Base-by-base conservation (phyloP, 2,329 filamentous ascomycete genomes). In the Ophiostoma australiae region DNA sequence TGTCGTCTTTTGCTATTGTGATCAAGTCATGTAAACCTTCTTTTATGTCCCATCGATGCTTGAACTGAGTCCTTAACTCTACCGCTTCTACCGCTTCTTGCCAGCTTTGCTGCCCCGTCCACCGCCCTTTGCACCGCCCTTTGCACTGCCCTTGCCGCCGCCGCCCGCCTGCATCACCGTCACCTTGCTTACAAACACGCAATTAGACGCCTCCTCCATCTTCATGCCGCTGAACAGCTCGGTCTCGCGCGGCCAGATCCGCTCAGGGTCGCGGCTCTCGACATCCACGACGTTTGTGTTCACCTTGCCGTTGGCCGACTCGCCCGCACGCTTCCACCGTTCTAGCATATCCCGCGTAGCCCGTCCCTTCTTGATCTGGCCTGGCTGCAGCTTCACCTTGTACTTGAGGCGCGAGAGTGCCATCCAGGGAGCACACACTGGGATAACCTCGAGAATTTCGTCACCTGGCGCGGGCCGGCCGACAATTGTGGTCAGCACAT, bases 311-410 rank as follows among this genome's bases (percentile, higher is more conserved):
- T 82, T 84, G 7, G 77, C 79, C 7, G 88, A 86, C 68, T 89
- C 92, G 27, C 84, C 80, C 0, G 70, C 74, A 1, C 71, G 73
- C 74, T 90, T 85, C 94, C 94, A 97, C 72, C 87, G 86, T 68
- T 90, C 88, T n/a, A 98, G 80, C 41, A 98, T 90, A 80, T 98
- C 94, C 78, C 92, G 92, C 67, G 97, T 89, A 0, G 93, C 94
- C 79, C 97, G 98, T 11, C 95, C 94, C 82, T 97, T 97, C 84
- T 98, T 99, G 74, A 90, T 86, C 0, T 89, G 81, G 0, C 95
- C 95, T 0, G 95, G 95, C 80, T 98, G 95, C 76, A 99, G 80
- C 83, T 99, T 99, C 70, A 90, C 92, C 80, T 96, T 96, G 83
- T 97, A 98, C 81, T 97, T 97, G 81, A 91, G 91, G 71, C 86